These are phyloP conservation scores for Aspergillus sergii DNA, from an alignment of 2,329 filamentous ascomycete species.

Conservation along the genomic window DNA sequence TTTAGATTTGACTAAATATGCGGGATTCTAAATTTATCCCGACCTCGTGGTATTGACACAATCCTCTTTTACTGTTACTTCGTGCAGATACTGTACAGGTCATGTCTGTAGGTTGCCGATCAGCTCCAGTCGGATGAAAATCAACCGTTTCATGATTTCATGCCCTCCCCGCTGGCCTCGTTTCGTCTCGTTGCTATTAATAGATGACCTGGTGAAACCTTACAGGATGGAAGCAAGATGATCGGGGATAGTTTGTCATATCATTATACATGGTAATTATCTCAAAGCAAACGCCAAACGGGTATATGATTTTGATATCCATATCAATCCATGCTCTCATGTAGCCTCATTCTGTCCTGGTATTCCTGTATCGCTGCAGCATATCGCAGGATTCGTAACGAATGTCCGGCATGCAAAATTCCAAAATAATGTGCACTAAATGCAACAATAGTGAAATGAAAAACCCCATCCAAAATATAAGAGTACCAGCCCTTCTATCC, in stretches of 20 bases:
- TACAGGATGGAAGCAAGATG: background rate
- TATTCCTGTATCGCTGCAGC: background rate
- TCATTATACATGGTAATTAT: slow-evolving; percentile 2
- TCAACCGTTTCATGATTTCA: background rate
- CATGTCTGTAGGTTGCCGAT: background rate
- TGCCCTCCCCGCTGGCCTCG: background rate
- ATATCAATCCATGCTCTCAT: slow-evolving; percentile 5
- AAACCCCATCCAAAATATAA: background rate
- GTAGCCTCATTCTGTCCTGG: slow-evolving; percentile 4
- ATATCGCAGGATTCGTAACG: slow-evolving; percentile 2
- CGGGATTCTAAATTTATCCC: slow-evolving; percentile 2
- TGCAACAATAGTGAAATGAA: background rate
- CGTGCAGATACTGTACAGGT: background rate
- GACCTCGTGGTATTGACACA: background rate
- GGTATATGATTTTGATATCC: slow-evolving; percentile 7
- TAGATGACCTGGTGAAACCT: background rate
- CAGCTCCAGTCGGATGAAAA: background rate
- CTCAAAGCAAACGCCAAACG: background rate
- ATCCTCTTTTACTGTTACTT: background rate
- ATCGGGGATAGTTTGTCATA: background rate
- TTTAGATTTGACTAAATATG: slow-evolving; percentile 1
- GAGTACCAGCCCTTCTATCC: slow-evolving; percentile 4
- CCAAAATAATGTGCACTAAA: background rate
- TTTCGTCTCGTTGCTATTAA: background rate
- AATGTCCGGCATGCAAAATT: background rate